These are phyloP conservation scores for Scytalidium sp. DNA, from an alignment of 2,329 filamentous ascomycete genomes.

Conservation along the genomic window DNA sequence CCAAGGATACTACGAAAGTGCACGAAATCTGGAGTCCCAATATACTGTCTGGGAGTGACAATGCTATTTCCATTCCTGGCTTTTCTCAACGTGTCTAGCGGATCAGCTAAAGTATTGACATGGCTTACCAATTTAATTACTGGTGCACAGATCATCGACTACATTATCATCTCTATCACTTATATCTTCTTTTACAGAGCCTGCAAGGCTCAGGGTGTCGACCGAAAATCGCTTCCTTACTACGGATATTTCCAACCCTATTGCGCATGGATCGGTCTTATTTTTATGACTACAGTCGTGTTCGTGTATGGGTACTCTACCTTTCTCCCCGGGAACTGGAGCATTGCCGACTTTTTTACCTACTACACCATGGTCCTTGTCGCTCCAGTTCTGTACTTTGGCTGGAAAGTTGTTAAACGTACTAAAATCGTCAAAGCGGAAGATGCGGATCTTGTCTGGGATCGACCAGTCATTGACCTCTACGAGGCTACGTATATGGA, in stretches of 20 bases:
- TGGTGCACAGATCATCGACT: constrained; percentile 37
- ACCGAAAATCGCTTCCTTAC: constrained; percentile 56
- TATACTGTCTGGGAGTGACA: constrained; percentile 53
- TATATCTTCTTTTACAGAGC: constrained; percentile 58
- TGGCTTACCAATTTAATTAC: constrained; percentile 30
- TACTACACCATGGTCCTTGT: constrained; percentile 66
- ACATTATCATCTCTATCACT: constrained; percentile 54
- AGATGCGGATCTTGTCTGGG: constrained; percentile 31
- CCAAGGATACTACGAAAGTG: constrained; percentile 49
- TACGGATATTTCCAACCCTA: constrained; percentile 51
- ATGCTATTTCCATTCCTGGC: constrained; percentile 52
- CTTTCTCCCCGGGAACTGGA: constrained; percentile 57
- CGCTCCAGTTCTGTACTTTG: constrained; percentile 41
- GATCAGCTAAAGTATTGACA: background rate
- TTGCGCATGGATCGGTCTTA: constrained; percentile 56
- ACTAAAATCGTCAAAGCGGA: constrained; percentile 41
- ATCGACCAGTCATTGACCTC: constrained; percentile 20
- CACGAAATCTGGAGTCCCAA: constrained; percentile 58
- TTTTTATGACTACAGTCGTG: constrained; percentile 54
- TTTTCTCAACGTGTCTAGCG: constrained; percentile 42
- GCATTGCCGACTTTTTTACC: constrained; percentile 73
- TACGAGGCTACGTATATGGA: constrained; percentile 17
- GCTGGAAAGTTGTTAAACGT: constrained; percentile 64
- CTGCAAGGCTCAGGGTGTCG: constrained; percentile 42
- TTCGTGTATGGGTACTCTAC: constrained; percentile 60